A percentile compares a stretch with the other conserved stretches of the same genome.
phyloP scores from a whole-genome alignment of 2,329 filamentous ascomycete species.

The Colletotrichum orchidophilum region DNA sequence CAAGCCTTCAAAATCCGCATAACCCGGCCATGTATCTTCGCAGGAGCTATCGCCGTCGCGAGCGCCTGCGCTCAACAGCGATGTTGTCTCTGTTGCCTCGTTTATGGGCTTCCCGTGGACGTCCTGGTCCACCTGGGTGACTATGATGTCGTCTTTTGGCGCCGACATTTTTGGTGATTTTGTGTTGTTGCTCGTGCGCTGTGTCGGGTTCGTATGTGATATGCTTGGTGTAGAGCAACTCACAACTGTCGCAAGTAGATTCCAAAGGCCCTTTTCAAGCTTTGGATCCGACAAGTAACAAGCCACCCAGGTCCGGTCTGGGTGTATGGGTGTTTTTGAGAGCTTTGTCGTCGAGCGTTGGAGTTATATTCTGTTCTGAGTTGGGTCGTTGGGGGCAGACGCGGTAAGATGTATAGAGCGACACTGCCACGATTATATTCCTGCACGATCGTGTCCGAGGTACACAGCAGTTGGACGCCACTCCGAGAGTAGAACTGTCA shows the following conservation, averaged over 20 bases:
- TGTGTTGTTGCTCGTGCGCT: not conserved
- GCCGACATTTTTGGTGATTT: constrained; percentile 15
- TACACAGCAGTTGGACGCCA: not conserved
- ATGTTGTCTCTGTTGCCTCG: constrained; percentile 46
- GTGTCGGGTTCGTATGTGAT: not conserved
- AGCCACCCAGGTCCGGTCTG: not conserved
- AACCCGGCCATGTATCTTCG: constrained; percentile 56
- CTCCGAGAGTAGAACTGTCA: not conserved
- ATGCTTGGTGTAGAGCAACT: not conserved
- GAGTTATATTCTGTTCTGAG: constrained; percentile 14
- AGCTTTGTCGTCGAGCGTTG: not conserved
- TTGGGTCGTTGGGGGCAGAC: not conserved
- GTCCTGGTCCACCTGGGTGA: constrained; percentile 26
- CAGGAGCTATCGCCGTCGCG: constrained; percentile 29
- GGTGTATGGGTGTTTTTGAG: not conserved
- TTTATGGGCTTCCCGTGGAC: constrained; percentile 14
- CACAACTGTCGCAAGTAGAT: not conserved
- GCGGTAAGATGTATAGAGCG: not conserved
- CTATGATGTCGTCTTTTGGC: constrained; percentile 28
- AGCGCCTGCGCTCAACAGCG: constrained; percentile 47
- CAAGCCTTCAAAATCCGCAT: constrained; percentile 67
- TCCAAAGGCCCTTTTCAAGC: not conserved
- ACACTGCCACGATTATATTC: constrained; percentile 26
- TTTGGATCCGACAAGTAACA: not conserved
- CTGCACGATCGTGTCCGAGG: constrained; percentile 16